Conservation (phyloP, 2,329 filamentous ascomycete species). For the Ophiostoma triangulosporum region DNA sequence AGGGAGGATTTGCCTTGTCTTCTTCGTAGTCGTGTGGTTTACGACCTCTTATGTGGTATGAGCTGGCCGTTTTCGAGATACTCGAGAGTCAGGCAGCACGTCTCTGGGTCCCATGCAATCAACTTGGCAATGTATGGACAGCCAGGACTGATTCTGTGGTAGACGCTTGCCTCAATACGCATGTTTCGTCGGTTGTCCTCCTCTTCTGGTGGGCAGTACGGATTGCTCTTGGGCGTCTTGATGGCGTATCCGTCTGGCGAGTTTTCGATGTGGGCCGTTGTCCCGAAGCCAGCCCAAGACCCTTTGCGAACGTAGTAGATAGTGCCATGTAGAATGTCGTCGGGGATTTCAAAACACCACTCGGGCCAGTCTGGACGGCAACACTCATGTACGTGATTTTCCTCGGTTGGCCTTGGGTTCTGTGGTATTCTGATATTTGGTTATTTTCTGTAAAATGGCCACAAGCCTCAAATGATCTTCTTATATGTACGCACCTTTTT, state of each 20-base stretch:
- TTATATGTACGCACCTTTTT: no score
- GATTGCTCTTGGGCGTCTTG: not conserved
- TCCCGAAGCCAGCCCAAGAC: not conserved
- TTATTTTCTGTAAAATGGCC: no score
- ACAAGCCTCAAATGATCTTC: no score
- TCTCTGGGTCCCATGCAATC: not conserved
- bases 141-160: not conserved
- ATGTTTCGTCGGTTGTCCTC: not conserved
- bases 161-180: not conserved
- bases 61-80: not conserved
- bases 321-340: not conserved
- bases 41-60: no score
- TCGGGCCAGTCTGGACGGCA: not conserved
- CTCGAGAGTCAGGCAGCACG: not conserved
- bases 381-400: no score
- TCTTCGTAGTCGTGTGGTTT: not conserved
- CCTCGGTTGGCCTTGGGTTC: no score
- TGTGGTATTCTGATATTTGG: no score
- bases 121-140: not conserved
- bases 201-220: not conserved
- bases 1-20: not conserved
- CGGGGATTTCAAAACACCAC: not conserved
- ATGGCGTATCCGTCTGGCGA: not conserved
- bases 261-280: not conserved
- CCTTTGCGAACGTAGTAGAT: constrained; percentile 2